Evolutionary conservation across 2,329 filamentous ascomycete species (phyloP), one percentile per base, ranked within the genome.

Genomic region (Botryotinia globosa): DNA sequence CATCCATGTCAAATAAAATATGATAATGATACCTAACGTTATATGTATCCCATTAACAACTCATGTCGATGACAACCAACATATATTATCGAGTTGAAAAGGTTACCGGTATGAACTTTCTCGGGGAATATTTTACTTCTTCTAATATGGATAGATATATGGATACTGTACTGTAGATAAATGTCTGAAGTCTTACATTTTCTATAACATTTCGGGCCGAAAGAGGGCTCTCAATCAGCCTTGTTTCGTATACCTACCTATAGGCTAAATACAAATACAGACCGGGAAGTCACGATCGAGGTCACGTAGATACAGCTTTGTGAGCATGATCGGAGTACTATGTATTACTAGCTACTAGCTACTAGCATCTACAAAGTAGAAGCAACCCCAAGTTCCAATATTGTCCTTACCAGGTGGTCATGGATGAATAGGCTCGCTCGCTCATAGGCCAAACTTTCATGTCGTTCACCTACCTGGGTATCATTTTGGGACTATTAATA

Each of bases 1-100:
- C 72, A 71, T 29, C 68, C 73, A 75, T 72, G 72, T 68, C 62
- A 66, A 45, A 73, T 22, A 39, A 29, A 72, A 75, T 74, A 75
- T 75, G 74, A 76, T 73, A 20, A n/a, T n/a, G n/a, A n/a, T n/a
- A n/a, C n/a, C n/a, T n/a, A n/a, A n/a, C n/a, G n/a, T n/a, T n/a
- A n/a, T n/a, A n/a, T n/a, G n/a, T 67, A 73, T 76, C 25, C 75
- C 73, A 67, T 39, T 29, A 54, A 39, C 32, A 54, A 39, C 32
- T 54, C 45, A 54, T 51, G 12, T 65, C 39, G 9, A 32, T 18
- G 32, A 29, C 32, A 37, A 39, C 37, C 34, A 7, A 54, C 29
- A 67, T n/a, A 67, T 12, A 48, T 48, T 14, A 42, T 65, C 20
- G 12, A 18, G 25, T 29, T 29, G 20, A 29, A n/a, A 66, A 54